Percentiles rank a stretch among this genome's conserved stretches.
Conservation (phyloP, 805 yeast genomes). For the Yarrowia phangngaensis region DNA sequence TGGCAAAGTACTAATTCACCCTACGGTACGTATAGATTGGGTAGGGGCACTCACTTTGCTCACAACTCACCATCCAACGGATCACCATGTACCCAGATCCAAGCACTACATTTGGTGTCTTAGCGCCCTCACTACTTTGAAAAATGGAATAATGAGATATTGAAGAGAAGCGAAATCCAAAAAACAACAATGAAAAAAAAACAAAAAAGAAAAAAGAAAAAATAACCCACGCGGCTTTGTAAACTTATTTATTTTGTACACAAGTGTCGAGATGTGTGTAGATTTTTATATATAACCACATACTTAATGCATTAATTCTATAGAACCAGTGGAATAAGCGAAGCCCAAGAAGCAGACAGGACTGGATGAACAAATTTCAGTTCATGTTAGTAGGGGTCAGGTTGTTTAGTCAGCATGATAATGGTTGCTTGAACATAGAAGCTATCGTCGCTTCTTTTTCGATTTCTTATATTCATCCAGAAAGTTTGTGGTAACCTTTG, state of each 20-base stretch:
- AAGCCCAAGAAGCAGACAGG: no score
- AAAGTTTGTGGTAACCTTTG: constrained; percentile 11
- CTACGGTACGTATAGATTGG: constrained; percentile 24
- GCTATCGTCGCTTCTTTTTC: constrained; percentile 24
- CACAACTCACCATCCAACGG: neutral
- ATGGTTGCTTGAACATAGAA: no score
- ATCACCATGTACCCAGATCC: constrained; percentile 21
- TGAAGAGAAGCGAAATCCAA: neutral
- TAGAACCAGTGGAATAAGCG: no score
- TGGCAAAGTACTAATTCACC: constrained; percentile 3
- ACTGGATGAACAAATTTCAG: no score
- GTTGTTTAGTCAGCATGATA: no score
- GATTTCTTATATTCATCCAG: constrained; percentile 14
- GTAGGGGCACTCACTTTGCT: constrained; percentile 10
- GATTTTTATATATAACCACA: no score
- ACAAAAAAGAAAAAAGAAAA: neutral
- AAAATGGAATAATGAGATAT: no score
- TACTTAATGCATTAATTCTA: no score
- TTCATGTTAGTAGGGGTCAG: no score
- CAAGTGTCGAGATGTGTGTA: neutral
- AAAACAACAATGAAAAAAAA: constrained; percentile 5
- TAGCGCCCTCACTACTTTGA: no score
- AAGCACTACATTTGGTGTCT: no score
- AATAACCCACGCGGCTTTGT: constrained; percentile 8
- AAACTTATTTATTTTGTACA: constrained; percentile 22